Evolutionary conservation across 495 filamentous ascomycete genomes (phyloP), one percentile per base, ranked within the genome.

Genomic region (Aspergillus olivimuriae): DNA sequence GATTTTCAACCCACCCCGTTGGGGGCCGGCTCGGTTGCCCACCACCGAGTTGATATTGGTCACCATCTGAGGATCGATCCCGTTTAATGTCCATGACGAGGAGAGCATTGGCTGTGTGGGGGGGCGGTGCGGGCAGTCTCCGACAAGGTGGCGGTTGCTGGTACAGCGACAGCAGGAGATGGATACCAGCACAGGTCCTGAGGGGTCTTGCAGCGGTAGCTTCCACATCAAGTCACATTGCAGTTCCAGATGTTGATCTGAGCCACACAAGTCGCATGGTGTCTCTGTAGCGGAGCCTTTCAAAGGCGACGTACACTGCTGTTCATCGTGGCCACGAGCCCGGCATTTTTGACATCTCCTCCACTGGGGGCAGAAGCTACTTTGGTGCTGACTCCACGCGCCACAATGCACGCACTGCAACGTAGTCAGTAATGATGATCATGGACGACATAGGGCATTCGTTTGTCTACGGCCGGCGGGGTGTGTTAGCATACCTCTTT

Each of bases 131-230:
- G 68, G 66, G 34, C 74, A 77, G 32, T 76, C 68, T 11, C 73
- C 74, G 2, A 70, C 53, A 1, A 77, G 53, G 52, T 77, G 74
- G 21, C 52, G 62, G 21, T 48, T 49, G 46, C 64, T 72, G 28
- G 61, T 56, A 50, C 74, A 77, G 42, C 70, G 61, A 31, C 70
- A 62, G 48, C 73, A 77, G n/a, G 63, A 73, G 23, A 75, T 56
- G 4, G 66, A 70, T 7, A 73, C 64, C 3, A 53, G 45, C 33
- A 68, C 50, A 9, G 57, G 51, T 11, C 45, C 44, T 17, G 55
- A 53, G 8, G 46, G 33, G n/a, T 53, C 53, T 28, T 41, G 51
- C 5, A 22, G 56, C 14, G 51, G 65, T 16, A 59, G 46, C 47
- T 57, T 68, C 69, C 70, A 74, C 30, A 64, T 38, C 21, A 53